Base-by-base conservation (phyloP, 2,329 filamentous ascomycete species). In the Curvularia eragrostidis region DNA sequence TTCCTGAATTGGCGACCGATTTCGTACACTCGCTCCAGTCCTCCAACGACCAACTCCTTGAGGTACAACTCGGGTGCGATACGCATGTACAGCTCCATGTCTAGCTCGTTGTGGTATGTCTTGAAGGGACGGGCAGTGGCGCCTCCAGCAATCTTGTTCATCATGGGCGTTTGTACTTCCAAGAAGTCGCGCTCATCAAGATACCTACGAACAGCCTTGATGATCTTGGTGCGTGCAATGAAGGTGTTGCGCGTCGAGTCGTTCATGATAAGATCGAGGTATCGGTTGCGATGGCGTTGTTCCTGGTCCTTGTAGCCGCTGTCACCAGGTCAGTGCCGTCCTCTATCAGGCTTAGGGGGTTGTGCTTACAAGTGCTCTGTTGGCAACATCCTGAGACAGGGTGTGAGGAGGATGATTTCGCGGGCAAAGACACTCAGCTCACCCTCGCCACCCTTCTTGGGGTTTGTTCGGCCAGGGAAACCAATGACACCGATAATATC, bases 241-340 rank as follows among this genome's bases (percentile, higher is more conserved):
- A 98, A 91, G 56, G 93, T 90, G 59, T 96, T 86, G 54, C 93
- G 87, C 44, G 90, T 91, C 62, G 84, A 84, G 73, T 96, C 91
- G 80, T 99, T 97, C 89, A 98, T 96, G 79, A 99, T 95, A 69
- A 99, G 83, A 78, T 99, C 95, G 51, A 99, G 87, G 78, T 97
- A 96, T 59, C 94, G 87, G 82, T 97, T 91, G 70, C 96, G 90
- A 85, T 92, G 93, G 60, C 95, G 88, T 79, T 93, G 90, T 80
- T 99, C 95, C 75, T 93, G 87, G 76, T 98, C 93, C 84, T 96
- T 94, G 83, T 98, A 93, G 62, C 94, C 94, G 76, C 92, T 97
- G 53, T 65, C 36, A 23, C 21, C 59, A 48, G 46, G 32, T 43
- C 2, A 58, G 30, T 49, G 15, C 8, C 7, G 23, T 1, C 18